These are phyloP conservation scores for Leccinellum albellum DNA, from an alignment of 768 basidiomycete genomes.

Conservation along the genomic window DNA sequence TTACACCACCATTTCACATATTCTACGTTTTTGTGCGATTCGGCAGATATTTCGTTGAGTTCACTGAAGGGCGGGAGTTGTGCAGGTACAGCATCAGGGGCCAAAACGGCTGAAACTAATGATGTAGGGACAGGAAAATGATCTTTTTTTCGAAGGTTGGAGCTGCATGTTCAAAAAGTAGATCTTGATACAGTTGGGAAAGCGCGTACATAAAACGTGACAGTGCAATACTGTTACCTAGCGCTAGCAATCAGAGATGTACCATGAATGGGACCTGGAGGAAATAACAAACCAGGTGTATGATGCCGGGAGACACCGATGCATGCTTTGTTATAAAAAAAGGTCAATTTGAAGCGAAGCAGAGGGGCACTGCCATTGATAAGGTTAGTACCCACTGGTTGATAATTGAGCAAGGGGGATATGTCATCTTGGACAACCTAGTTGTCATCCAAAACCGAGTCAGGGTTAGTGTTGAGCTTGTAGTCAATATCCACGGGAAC, in stretches of 20 bases:
- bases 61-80: constrained; percentile 13
- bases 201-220: too few species aligned
- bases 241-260: too few species aligned
- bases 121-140: constrained; percentile 14
- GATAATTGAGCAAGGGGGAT: constrained; percentile 13
- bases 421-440: constrained; percentile 27
- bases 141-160: constrained; percentile 24
- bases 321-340: constrained; percentile 23
- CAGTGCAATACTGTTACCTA: too few species aligned
- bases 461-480: not conserved
- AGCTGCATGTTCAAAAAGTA: too few species aligned
- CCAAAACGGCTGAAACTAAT: constrained; percentile 10
- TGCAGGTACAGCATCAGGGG: constrained; percentile 26
- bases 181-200: too few species aligned
- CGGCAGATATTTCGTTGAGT: constrained; percentile 11
- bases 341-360: constrained; percentile 27
- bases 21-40: constrained; percentile 11
- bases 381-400: constrained; percentile 8
- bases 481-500: not conserved
- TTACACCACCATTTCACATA: constrained; percentile 15
- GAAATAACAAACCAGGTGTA: constrained; percentile 24
- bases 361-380: constrained; percentile 18
- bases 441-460: constrained; percentile 15
- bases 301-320: constrained; percentile 36
- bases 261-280: not conserved